Base-by-base conservation (phyloP, 106 monocot species). In the Acorus calamus region DNA sequence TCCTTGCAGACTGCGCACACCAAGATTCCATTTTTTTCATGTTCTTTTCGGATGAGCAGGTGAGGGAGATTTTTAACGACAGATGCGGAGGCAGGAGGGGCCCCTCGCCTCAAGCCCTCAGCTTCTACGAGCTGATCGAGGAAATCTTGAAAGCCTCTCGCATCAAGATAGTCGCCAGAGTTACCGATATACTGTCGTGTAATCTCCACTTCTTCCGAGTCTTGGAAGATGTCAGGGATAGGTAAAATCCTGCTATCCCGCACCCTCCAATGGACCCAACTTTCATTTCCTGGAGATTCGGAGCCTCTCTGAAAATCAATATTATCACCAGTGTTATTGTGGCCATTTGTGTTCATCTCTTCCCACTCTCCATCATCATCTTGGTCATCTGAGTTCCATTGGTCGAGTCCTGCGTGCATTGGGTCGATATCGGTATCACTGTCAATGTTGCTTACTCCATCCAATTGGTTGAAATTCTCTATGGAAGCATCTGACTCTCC, bases 1-100 rank as follows among this genome's bases (percentile, higher is more conserved):
- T 91, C 96, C 74, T 96, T 96, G 63, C 96, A 96, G 46, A 96
- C 76, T 4, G 96, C 76, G 73, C 96, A 96, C 9, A 84, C 54
- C 55, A 85, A 57, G 8, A 45, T 52, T 8, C 74, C 87, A 53
- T 75, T 72, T 64, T 67, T 90, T 61, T 84, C 82, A 49, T 90
- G 79, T 28, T 69, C 68, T 68, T 72, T 72, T 5, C 82, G 83
- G 9, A 96, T 75, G 12, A 81, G 42, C 44, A 91, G 71, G 67
- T 49, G 8, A 50, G 91, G 87, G n/a, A 96, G 87, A 47, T 44
- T 78, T 8, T 48, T 59, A 12, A 85, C n/a, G 47, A 53, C 74
- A 58, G 78, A 82, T 49, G 64, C 67, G 62, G 87, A 65, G 10
- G 90, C 77, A 2, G 91, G 90, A 55, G 87, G 82, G 11, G 87